Conservation (phyloP, 2,329 filamentous ascomycete genomes). For the Cladosporium sp. region DNA sequence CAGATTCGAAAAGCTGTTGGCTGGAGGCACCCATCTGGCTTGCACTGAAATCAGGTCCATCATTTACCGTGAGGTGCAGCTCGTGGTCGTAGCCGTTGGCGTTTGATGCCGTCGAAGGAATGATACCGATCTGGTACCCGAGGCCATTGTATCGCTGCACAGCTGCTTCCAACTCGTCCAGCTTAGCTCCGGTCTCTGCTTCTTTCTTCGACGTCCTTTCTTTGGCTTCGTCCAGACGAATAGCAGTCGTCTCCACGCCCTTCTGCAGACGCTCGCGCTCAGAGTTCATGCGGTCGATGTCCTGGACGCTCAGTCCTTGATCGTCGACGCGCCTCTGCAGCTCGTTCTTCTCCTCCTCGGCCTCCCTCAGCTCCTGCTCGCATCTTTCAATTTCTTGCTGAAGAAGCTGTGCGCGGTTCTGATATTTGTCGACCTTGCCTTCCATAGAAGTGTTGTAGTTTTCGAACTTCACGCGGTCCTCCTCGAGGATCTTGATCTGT, state of each 20-base stretch:
- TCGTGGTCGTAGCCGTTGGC: constrained; percentile 83
- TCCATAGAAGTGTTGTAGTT: constrained; percentile 83
- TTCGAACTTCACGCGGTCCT: constrained; percentile 91
- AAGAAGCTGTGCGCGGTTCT: constrained; percentile 71
- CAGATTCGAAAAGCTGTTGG: constrained; percentile 49
- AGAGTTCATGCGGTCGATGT: constrained; percentile 98
- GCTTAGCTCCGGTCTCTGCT: constrained; percentile 71
- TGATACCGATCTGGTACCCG: constrained; percentile 87
- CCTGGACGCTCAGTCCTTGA: constrained; percentile 91
- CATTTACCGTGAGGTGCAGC: constrained; percentile 72
- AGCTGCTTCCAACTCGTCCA: constrained; percentile 86
- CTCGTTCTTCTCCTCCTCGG: constrained; percentile 71
- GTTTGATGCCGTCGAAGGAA: constrained; percentile 76
- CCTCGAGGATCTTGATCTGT: constrained; percentile 87
- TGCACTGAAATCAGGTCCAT: constrained; percentile 64
- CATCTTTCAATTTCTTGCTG: constrained; percentile 80
- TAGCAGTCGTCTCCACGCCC: constrained; percentile 69
- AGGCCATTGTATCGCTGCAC: constrained; percentile 91
- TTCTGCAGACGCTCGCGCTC: constrained; percentile 91
- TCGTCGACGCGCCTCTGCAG: constrained; percentile 84
- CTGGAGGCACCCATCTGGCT: constrained; percentile 43
- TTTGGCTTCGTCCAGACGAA: constrained; percentile 78
- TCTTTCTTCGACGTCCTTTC: constrained; percentile 79
- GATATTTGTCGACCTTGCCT: constrained; percentile 83
- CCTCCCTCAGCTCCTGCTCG: constrained; percentile 65